Evolutionary conservation across 331 rosid genomes (phyloP), one percentile per base, ranked within the genome.

Genomic region (Erythrophleum ivorense): DNA sequence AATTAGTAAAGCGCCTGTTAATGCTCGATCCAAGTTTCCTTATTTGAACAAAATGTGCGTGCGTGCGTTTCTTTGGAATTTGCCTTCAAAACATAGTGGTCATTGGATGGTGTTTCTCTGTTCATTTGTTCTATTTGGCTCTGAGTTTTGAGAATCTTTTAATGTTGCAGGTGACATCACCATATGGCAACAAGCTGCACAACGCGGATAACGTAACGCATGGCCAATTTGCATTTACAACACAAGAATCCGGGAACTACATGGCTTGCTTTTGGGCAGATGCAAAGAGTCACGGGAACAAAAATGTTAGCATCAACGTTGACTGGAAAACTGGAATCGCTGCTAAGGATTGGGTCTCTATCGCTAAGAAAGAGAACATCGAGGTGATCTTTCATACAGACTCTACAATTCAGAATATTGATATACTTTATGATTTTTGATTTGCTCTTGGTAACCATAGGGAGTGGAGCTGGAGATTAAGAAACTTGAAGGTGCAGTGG

Each of bases 401-500:
- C n/a, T n/a, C n/a, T n/a, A n/a, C n/a, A n/a, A n/a, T n/a, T n/a
- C n/a, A n/a, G n/a, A 13, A 10, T 36, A 64, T 55, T 10, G 54
- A 38, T 38, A 72, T 31, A 66, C 31, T 57, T 8, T 54, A 69
- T 66, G 29, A 60, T 45, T 62, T 68, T 16, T 5, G 33, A 72
- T 55, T 34, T 65, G 18, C 72, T 18, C 29, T 9, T 80, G 55
- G 52, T 34, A 38, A 55, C 49, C 50, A 19, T 18, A 92, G 97
- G 98, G 98, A 34, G 85, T 94, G 5, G 97, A 94, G 84, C 97
- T 94, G 54, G 97, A 94, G 88, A 84, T 94, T 67, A 85, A 90
- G 86, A 94, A 92, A 83, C 91, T 94, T 19, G 98, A 92, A 88
- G 97, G 93, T 75, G 91, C 93, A 9, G 98, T 92, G 79, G 93